Base-by-base conservation (phyloP, 1,139 yeast genomes). In the Geotrichum reessii region DNA sequence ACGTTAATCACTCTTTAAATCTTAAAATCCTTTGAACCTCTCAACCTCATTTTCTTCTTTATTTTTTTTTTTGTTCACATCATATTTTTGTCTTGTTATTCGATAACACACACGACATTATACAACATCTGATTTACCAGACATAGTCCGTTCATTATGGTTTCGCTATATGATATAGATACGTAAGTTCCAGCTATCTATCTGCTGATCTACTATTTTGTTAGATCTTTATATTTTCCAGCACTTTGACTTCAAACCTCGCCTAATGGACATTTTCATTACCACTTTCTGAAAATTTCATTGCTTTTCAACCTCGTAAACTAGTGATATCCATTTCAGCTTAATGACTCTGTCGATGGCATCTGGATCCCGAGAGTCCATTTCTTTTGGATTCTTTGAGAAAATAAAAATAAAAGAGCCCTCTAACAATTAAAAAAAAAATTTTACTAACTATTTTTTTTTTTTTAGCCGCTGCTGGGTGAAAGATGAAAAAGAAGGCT, bases 401-500 rank as follows among this genome's bases (percentile, higher is more conserved):
- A 48, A 48, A 27, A 48, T 7, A 48, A 31, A 31, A 5, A 5
- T 11, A 31, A 9, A 3, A 31, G n/a, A 9, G 9, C 14, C 12
- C 28, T 5, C 7, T 7, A 25, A 3, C 12, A 31, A 31, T 5
- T n/a, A n/a, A 37, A n/a, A 12, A 37, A 14, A 37, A n/a, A 37
- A 8, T 19, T 17, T n/a, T 5, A 7, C 44, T 37, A 37, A 37
- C 44, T 8, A 22, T 31, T 31, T 22, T 31, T 19, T 19, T 19
- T 47, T 14, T 12, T 31, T 9, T 47, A 74, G 76, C 72, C 92
- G 96, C 68, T 92, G 98, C 76, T 93, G 99, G 99, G 85, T 87
- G 67, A 96, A 95, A 42, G 95, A 89, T 73, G 90, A 86, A 62
- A 79, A 81, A 58, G 81, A 83, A 66, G 99, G 98, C 37, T 93